A percentile compares a stretch with the other conserved stretches of the same genome.
These are phyloP conservation scores for Dunaliella primolecta DNA, from an alignment of 139 green algal species.

Conservation along the genomic window DNA sequence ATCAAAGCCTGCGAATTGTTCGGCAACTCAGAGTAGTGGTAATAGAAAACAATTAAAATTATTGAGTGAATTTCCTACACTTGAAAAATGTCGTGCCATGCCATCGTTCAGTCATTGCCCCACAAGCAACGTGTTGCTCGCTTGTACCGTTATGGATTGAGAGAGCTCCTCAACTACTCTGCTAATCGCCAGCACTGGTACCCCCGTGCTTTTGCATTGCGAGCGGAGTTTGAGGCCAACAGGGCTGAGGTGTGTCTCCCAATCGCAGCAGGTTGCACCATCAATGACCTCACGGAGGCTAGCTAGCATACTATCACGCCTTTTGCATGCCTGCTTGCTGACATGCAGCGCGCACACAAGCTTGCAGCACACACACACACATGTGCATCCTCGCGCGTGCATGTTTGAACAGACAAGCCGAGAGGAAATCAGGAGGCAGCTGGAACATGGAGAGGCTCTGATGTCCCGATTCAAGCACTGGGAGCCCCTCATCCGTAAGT, in stretches of 20 bases:
- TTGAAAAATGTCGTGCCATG: too few relatives aligned
- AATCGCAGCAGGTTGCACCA: not conserved
- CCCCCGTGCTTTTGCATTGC: constrained; percentile 29
- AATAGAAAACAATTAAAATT: too few relatives aligned
- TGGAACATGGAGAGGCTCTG: constrained; percentile 47
- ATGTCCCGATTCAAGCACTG: constrained; percentile 46
- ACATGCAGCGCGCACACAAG: not conserved
- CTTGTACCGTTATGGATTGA: constrained; percentile 39
- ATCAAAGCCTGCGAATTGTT: too few relatives aligned
- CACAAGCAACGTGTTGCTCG: constrained; percentile 38
- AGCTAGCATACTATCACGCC: not conserved
- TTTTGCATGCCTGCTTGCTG: not conserved
- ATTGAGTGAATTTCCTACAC: too few relatives aligned
- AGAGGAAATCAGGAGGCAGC: constrained; percentile 30
- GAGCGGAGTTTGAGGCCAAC: constrained; percentile 44
- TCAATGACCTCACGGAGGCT: not conserved
- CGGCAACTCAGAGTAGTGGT: too few relatives aligned
- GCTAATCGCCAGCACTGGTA: constrained; percentile 40
- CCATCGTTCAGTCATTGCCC: constrained; percentile 26
- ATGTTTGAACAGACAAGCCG: constrained; percentile 26
- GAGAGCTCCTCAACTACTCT: constrained; percentile 46
- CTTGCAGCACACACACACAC: not conserved
- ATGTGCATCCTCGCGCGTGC: not conserved
- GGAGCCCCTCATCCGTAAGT: constrained; percentile 49
- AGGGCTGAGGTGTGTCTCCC: constrained; percentile 23